Evolutionary conservation across 2,329 filamentous ascomycete species (phyloP).

Genomic region (Aaosphaeria arxii): DNA sequence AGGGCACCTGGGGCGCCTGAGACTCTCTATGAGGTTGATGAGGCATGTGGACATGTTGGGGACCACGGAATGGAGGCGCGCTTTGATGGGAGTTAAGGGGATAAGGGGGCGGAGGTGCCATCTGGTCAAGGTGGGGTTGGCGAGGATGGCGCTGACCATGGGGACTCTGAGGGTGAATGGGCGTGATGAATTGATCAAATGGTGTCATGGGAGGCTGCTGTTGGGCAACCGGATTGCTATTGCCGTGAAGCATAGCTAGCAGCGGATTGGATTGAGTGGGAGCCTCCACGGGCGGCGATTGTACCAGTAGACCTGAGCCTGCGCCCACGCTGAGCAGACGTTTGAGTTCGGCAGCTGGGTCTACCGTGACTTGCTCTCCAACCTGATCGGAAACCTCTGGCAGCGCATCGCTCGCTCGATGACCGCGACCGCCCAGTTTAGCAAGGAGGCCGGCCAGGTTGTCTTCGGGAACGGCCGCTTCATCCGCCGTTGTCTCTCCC

Average conservation of each 20-base stretch:
- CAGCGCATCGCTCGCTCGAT: constrained; percentile 22
- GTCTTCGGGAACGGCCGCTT: constrained; percentile 12
- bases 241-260: constrained; percentile 51
- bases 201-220: constrained; percentile 42
- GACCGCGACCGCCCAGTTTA: constrained; percentile 19
- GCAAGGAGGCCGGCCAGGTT: constrained; percentile 32
- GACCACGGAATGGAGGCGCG: constrained; percentile 25
- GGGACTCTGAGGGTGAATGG: constrained; percentile 55
- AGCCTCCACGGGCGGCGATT: constrained; percentile 34
- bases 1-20: constrained; percentile 19
- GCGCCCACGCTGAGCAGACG: constrained; percentile 44
- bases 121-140: constrained; percentile 47
- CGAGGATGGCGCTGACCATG: constrained; percentile 53
- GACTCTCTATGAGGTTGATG: constrained; percentile 13
- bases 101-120: constrained; percentile 51
- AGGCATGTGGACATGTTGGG: constrained; percentile 22
- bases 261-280: constrained; percentile 44
- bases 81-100: constrained; percentile 39
- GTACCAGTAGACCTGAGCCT: constrained; percentile 27
- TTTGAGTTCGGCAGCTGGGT: constrained; percentile 53
- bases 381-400: constrained; percentile 27
- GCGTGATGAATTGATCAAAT: constrained; percentile 53
- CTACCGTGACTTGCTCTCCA: constrained; percentile 25
- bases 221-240: constrained; percentile 7
- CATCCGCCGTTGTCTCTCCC: constrained; percentile 25